These are phyloP conservation scores for Suhomyces chickasaworum DNA, from an alignment of 1,139 yeast genomes.

Conservation along the genomic window DNA sequence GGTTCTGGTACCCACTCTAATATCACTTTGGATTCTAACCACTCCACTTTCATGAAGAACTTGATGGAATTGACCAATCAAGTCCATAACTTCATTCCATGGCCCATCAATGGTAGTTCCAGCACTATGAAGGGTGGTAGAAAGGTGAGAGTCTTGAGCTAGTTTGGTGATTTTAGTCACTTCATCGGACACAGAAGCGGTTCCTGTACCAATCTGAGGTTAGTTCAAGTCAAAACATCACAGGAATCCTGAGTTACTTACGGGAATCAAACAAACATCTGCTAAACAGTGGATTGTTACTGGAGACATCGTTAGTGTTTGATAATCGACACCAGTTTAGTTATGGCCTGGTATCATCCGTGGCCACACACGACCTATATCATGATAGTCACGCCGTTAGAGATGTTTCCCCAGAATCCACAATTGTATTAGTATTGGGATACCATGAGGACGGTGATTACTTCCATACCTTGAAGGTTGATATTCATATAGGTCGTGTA, in stretches of 20 bases:
- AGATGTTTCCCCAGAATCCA: too few species aligned
- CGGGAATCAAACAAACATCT: constrained; percentile 80
- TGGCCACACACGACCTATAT: too few species aligned
- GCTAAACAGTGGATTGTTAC: constrained; percentile 70
- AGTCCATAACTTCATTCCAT: constrained; percentile 82
- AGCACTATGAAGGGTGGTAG: constrained; percentile 79
- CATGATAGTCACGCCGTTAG: too few species aligned
- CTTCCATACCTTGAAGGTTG: too few species aligned
- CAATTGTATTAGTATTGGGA: too few species aligned
- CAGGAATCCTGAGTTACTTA: constrained; percentile 40
- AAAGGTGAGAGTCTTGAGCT: constrained; percentile 60
- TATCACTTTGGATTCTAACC: constrained; percentile 78
- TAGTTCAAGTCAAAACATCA: constrained; percentile 6
- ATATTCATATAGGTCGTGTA: too few species aligned
- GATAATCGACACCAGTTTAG: not conserved
- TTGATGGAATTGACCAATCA: constrained; percentile 80
- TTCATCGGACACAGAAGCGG: constrained; percentile 79
- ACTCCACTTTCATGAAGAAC: constrained; percentile 68
- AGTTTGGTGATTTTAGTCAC: constrained; percentile 67
- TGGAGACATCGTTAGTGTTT: constrained; percentile 17
- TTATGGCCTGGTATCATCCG: not conserved
- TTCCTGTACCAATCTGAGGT: constrained; percentile 70
- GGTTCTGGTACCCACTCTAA: constrained; percentile 79
- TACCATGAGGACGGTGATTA: too few species aligned
- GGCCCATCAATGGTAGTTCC: constrained; percentile 92